phyloP scores from a whole-genome alignment of 345 rosid species.

The Citrus hindsii region DNA sequence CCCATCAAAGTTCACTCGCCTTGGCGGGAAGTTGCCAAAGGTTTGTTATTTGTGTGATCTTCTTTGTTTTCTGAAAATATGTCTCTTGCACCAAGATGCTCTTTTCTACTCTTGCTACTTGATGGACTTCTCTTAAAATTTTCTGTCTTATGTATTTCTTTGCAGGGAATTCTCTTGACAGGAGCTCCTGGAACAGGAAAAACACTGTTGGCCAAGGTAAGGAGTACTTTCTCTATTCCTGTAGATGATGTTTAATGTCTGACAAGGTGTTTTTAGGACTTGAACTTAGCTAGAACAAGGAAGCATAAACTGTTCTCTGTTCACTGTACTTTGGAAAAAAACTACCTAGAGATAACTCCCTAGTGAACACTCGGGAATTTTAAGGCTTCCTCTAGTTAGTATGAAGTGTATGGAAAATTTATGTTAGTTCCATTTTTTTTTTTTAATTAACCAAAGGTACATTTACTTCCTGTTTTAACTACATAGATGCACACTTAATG shows the following conservation, averaged over 20 bases:
- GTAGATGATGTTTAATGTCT: background rate
- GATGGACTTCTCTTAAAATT: background rate
- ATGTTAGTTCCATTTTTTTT: background rate
- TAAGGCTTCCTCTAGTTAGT: too few relatives aligned
- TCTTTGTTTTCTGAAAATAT: background rate
- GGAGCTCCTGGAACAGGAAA: constrained; percentile 99
- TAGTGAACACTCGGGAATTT: too few relatives aligned
- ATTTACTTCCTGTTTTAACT: background rate
- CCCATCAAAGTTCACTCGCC: constrained; percentile 95
- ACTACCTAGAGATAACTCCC: too few relatives aligned
- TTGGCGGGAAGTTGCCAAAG: constrained; percentile 98
- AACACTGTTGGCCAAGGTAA: constrained; percentile 95
- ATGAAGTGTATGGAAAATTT: background rate
- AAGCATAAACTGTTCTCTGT: background rate
- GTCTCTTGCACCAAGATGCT: background rate
- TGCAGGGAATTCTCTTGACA: constrained; percentile 95
- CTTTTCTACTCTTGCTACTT: background rate
- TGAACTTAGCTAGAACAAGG: background rate
- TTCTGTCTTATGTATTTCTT: constrained; percentile 11
- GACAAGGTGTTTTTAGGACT: background rate
- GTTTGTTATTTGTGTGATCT: constrained; percentile 33
- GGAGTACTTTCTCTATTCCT: constrained; percentile 1
- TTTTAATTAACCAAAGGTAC: background rate
- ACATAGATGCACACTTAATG: background rate
- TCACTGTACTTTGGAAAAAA: too few relatives aligned